These are phyloP conservation scores for Fagopyrum tataricum DNA, from an alignment of 148 eudicot species.

Conservation along the genomic window DNA sequence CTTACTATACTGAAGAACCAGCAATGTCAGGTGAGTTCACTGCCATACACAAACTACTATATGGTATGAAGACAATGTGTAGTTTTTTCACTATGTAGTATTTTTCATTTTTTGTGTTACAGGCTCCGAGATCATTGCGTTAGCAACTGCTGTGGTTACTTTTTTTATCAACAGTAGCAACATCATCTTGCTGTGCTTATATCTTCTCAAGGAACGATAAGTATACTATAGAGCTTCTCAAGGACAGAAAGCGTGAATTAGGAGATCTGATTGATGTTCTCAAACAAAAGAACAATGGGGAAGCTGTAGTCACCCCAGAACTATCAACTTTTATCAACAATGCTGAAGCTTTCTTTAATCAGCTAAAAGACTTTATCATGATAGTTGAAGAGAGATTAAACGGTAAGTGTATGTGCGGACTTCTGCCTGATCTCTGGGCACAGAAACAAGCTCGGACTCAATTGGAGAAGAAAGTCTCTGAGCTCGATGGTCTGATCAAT, in stretches of 20 bases:
- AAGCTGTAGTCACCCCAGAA: constrained; percentile 27
- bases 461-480: constrained; percentile 21
- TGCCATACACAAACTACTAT: no score
- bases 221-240: constrained; percentile 22
- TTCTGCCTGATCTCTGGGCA: constrained; percentile 15
- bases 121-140: constrained; percentile 24
- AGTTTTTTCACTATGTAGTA: no score
- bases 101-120: no score
- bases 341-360: constrained; percentile 13
- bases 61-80: no score
- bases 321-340: constrained; percentile 19
- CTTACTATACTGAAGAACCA: no score
- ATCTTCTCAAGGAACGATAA: constrained; percentile 20
- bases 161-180: constrained; percentile 22
- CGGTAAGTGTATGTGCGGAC: constrained; percentile 13
- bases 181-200: constrained; percentile 26
- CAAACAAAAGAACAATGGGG: constrained; percentile 20
- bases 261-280: constrained; percentile 16
- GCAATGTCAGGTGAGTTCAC: no score
- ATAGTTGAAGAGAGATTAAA: constrained; percentile 18
- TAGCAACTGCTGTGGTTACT: constrained; percentile 26
- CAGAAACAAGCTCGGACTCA: constrained; percentile 14
- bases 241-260: constrained; percentile 17
- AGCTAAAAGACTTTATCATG: constrained; percentile 8
- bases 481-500: constrained; percentile 14